Base-by-base conservation (phyloP, 2,329 filamentous ascomycete species). In the Nemania sp. region DNA sequence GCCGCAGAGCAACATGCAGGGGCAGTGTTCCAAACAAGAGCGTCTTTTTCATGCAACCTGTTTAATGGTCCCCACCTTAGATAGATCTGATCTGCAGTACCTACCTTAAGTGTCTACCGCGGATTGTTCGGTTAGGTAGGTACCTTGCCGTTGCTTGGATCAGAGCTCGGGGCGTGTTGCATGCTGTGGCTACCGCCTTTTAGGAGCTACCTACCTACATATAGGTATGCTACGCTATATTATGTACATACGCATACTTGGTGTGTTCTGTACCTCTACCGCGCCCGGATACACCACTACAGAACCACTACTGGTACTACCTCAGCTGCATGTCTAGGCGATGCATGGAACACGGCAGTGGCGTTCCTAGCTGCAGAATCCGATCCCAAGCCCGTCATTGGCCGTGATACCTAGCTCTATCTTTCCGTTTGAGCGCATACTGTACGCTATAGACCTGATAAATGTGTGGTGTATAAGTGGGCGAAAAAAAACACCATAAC, bases 1-100 rank as follows among this genome's bases (percentile, higher is more conserved):
- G 67, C 67, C 67, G 32, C 66, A 64, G 61, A 43, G 51, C 49
- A 51, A 41, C 8, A 55, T 57, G 67, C 67, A 69, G 67, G 66
- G 66, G 43, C 57, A 47, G 26, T n/a, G 51, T 54, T 54, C 27
- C 27, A 5, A 35, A 22, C 11, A 51, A n/a, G 47, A 15, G 47
- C 22, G 24, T 8, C 24, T 27, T 51, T 51, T 51, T 51, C 24
- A 51, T 67, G 65, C 66, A 65, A 56, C 62, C 66, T 53, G 27
- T 20, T 26, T 32, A 45, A 45, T 47, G 24, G 49, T 32, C 5
- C 26, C 58, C 53, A 54, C 58, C 58, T n/a, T 35, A 35, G 32
- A 35, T 27, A 57, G 51, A 58, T 38, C 57, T 52, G 62, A 66
- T 66, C 63, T 59, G 35, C 59, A 54, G 51, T 26, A 29, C 22